Conservation (phyloP, 2,329 filamentous ascomycete species). For the Aspergillus transmontanensis region DNA sequence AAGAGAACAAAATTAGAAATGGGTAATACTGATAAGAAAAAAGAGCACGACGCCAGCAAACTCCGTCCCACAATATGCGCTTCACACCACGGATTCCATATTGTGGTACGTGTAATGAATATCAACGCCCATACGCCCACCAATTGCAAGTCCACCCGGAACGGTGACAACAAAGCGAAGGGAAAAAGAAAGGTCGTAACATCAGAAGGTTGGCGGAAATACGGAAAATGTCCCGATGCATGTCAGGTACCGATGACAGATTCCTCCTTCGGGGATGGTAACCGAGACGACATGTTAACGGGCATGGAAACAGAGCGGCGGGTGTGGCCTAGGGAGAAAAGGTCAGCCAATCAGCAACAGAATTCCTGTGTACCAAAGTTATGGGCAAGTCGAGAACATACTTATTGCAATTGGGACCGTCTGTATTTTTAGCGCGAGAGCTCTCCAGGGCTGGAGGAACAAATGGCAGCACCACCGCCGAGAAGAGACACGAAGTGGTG, state of each 20-base stretch:
- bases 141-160: neutral
- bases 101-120: constrained; percentile 1
- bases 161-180: neutral
- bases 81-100: neutral
- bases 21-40: neutral
- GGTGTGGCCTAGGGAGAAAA: constrained; percentile 31
- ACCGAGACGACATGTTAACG: constrained; percentile 26
- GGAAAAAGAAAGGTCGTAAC: constrained; percentile 2
- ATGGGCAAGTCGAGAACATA: constrained; percentile 23
- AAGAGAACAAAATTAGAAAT: neutral
- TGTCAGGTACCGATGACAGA: neutral
- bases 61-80: neutral
- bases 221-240: neutral
- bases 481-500: constrained; percentile 44
- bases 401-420: constrained; percentile 42
- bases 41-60: neutral
- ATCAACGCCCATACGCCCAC: constrained; percentile 6
- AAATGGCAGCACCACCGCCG: constrained; percentile 49
- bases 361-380: neutral
- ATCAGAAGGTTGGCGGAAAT: neutral
- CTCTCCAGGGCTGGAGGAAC: constrained; percentile 51
- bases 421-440: constrained; percentile 43
- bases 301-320: constrained; percentile 47
- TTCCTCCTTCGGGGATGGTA: constrained; percentile 2
- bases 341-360: constrained; percentile 6